Evolutionary conservation across 225 moss, liverwort and hornwort species (phyloP), one percentile per base, ranked within the genome.

Genomic region (Lunularia cruciata): DNA sequence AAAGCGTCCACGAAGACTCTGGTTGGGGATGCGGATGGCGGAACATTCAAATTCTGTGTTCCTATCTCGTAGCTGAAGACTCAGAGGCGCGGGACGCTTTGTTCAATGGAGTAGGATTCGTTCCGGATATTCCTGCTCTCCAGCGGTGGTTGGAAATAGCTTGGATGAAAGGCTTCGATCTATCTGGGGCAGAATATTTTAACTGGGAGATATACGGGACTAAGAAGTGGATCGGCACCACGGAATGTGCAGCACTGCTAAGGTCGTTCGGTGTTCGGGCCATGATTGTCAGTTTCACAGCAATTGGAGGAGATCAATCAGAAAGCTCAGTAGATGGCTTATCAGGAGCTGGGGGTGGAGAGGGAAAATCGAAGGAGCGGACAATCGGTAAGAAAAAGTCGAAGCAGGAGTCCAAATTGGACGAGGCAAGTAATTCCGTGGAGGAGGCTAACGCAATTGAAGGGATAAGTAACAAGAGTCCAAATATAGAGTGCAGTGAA

Each of bases 11-110:
- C 27, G 82, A 87, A 47, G 91, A 92, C 63, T 77, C 86, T 16
- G 91, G 91, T 6, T 92, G 91, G 91, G 91, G 91, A 0, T 92
- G 91, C 47, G 91, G 91, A 31, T 92, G 91, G 91, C 73, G 91
- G 39, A 91, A 91, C 75, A 91, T 91, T 26, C 91, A 91, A 57
- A 91, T 91, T 74, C 61, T 92, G 27, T 78, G 80, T 20, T 92
- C 91, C 8, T 82, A 82, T 56, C 69, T 92, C 75, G 53, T 89
- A 1, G 63, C 70, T 55, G 65, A 86, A 19, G 70, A 87, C 47
- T 75, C 39, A 23, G 83, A 73, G 23, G 82, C 84, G 4, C 77
- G 75, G 4, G 85, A 82, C 6, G 87, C 63, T 8, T 59, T 92
- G 47, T 92, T 92, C 39, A 84, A 83, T 18, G 87, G 89, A 2